Evolutionary conservation across 345 rosid species (phyloP).

Genomic region (Murraya paniculata): DNA sequence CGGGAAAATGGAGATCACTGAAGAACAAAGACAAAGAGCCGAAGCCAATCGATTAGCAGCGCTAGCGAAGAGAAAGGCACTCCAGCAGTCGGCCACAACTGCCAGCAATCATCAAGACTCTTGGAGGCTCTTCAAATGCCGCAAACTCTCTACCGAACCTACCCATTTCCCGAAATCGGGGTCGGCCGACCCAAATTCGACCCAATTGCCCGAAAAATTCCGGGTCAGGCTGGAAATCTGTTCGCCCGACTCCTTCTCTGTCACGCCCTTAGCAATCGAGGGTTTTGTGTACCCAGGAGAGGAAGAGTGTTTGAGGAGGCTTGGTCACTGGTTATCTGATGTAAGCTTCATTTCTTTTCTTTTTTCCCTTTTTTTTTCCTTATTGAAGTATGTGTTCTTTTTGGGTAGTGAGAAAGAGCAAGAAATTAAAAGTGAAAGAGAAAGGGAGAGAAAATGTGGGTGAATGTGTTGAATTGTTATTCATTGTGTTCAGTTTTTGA

Average conservation of each 20-base stretch:
- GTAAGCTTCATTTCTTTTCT: conserved; percentile 37
- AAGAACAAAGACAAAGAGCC: conserved; percentile 58
- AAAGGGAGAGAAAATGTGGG: neutral
- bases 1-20: conserved; percentile 44
- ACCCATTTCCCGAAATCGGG: conserved; percentile 15
- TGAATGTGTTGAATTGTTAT: neutral
- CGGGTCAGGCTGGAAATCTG: conserved; percentile 76
- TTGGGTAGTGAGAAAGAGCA: neutral
- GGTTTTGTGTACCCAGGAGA: conserved; percentile 64
- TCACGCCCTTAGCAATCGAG: conserved; percentile 43
- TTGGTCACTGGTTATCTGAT: conserved; percentile 46
- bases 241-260: conserved; percentile 81
- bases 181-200: conserved; percentile 15
- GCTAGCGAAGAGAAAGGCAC: conserved; percentile 54
- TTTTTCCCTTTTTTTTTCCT: neutral
- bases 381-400: neutral
- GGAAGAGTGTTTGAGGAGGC: conserved; percentile 48
- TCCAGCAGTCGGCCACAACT: conserved; percentile 26
- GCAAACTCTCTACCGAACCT: conserved; percentile 37
- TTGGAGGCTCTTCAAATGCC: conserved; percentile 74
- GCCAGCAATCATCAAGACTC: conserved; percentile 21
- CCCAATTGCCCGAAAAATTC: conserved; percentile 40
- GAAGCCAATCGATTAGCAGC: conserved; percentile 57
- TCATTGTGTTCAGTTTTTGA: neutral
- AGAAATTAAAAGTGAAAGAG: neutral